Conservation (phyloP, 75 land plant species). For the Ceratopteris richardii region DNA sequence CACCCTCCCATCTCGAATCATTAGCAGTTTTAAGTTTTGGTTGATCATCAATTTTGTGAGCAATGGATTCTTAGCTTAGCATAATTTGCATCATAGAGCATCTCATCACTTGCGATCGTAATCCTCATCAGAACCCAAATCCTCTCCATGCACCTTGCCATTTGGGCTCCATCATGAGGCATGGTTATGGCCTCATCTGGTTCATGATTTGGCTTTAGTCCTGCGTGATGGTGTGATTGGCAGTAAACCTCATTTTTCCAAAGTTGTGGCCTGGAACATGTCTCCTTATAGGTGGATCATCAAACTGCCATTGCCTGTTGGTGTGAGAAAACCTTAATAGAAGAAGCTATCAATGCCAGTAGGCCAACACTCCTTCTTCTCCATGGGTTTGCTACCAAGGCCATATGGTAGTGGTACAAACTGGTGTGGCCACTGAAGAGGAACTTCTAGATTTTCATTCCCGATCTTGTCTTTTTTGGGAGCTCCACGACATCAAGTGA, state of each 20-base stretch:
- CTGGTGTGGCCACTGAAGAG: slow-evolving; percentile 16
- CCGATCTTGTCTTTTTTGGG: slow-evolving; percentile 31
- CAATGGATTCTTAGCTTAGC: no score
- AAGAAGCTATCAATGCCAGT: background rate
- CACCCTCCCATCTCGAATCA: no score
- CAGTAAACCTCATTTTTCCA: background rate
- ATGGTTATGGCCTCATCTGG: background rate
- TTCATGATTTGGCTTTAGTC: background rate
- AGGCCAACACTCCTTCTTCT: slow-evolving; percentile 14
- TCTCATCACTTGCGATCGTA: no score
- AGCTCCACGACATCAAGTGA: slow-evolving; percentile 13
- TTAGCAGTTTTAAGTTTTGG: no score
- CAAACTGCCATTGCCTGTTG: background rate
- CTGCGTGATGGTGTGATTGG: background rate
- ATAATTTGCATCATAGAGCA: no score
- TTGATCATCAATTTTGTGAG: no score
- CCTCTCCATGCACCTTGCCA: no score
- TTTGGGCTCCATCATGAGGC: no score
- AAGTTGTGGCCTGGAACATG: background rate
- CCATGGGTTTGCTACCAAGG: slow-evolving; percentile 25
- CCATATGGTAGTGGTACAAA: slow-evolving; percentile 15
- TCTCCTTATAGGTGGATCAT: background rate
- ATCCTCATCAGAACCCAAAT: no score
- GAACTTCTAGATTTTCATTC: slow-evolving; percentile 15
- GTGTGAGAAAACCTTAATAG: background rate